Conservation (phyloP, 371 early-diverging fungal species). For the Rhizopus sp. region DNA sequence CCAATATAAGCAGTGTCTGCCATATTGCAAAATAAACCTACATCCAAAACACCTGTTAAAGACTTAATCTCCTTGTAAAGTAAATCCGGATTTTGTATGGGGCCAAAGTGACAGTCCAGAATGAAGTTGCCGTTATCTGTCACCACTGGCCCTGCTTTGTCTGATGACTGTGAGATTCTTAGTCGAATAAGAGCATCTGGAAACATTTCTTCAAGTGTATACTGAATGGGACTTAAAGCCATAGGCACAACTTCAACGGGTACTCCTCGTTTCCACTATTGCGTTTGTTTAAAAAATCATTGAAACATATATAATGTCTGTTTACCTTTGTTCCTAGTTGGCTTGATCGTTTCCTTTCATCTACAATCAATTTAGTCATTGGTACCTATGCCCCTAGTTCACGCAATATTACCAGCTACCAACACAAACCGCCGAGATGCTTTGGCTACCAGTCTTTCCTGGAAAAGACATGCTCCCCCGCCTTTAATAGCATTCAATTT, state of each 20-base stretch:
- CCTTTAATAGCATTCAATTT: constrained; percentile 90
- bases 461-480: constrained; percentile 92
- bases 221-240: constrained; percentile 50
- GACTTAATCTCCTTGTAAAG: constrained; percentile 65
- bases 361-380: constrained; percentile 22
- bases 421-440: constrained; percentile 82
- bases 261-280: constrained; percentile 81
- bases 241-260: constrained; percentile 91
- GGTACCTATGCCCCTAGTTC: not conserved
- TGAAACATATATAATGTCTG: no score
- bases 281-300: no score
- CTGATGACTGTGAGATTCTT: constrained; percentile 74
- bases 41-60: constrained; percentile 89
- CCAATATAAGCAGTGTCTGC: constrained; percentile 88
- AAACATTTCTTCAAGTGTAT: constrained; percentile 21
- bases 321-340: constrained; percentile 59
- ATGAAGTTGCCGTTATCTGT: constrained; percentile 95
- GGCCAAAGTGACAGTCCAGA: constrained; percentile 84
- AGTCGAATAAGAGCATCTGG: constrained; percentile 33
- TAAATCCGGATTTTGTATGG: constrained; percentile 62
- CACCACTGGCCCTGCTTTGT: constrained; percentile 93
- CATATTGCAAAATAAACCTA: constrained; percentile 89
- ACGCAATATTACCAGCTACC: constrained; percentile 62
- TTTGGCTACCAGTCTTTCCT: constrained; percentile 90
- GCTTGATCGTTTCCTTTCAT: constrained; percentile 81